Base-by-base conservation (phyloP, 129 eudicot species). In the Flaveria linearis region DNA sequence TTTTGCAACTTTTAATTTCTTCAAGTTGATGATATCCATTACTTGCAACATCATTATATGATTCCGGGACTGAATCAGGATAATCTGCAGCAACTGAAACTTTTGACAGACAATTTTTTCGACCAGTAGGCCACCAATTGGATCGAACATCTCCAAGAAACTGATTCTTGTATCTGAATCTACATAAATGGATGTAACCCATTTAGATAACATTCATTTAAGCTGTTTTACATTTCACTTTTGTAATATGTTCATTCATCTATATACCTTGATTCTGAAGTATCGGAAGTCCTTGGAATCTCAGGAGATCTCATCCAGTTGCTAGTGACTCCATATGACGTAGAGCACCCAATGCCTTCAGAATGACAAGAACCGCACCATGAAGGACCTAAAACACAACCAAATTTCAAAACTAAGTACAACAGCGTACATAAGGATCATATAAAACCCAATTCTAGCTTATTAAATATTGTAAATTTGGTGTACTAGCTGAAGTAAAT, bases 21-120 rank as follows among this genome's bases (percentile, higher is more conserved):
- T 90, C 96, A 77, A 90, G 93, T 49, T 92, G 96, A 81, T 90
- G 96, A 82, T 90, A 90, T 15, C 93, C 88, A 56, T 75, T 72
- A 69, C 80, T 83, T 41, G 80, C 73, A 61, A 80, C 78, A 65
- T 72, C 70, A 78, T 74, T 82, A 42, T 92, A 82, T 55, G 91
- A 90, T 69, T 90, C 96, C 1, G 93, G 96, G 61, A 84, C 83
- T 56, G 93, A 88, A 84, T 90, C 96, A 8, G 96, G 86, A 73
- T 84, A 90, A 74, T 90, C 96, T 64, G 93, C 87, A 20, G 93
- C 93, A 58, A 88, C 96, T 23, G 86, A 81, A 82, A 88, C 85
- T 84, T 73, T 85, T 14, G 86, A 80, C 79, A 46, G 12, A 77
- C 84, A 72, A 67, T 22, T 68, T 69, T 80, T 82, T 62, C 81